A percentile compares a stretch with the other conserved stretches of the same genome.
phyloP scores from a whole-genome alignment of 2,329 filamentous ascomycete species.

The Bretziella fagacearum region DNA sequence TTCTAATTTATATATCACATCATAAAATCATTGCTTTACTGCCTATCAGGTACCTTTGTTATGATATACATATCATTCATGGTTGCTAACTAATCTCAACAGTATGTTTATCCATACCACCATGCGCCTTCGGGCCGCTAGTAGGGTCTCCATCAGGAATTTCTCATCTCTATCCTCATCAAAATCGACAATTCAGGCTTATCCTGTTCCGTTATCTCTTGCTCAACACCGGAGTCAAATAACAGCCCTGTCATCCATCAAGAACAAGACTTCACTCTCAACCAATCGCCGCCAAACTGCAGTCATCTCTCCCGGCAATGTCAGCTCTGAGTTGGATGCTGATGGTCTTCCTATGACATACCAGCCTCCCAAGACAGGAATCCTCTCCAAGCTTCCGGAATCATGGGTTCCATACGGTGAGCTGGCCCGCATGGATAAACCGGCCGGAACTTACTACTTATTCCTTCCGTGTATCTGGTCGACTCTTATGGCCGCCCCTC shows the following conservation, averaged over 20 bases:
- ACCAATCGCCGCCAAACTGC: not conserved
- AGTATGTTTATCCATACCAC: too few species aligned
- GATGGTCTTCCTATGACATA: slow-evolving; percentile 28
- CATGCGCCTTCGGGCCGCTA: too few species aligned
- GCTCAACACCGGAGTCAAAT: not conserved
- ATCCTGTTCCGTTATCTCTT: not conserved
- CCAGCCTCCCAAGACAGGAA: slow-evolving; percentile 49
- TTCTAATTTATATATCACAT: too few species aligned
- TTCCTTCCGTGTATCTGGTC: slow-evolving; percentile 78
- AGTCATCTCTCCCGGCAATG: not conserved
- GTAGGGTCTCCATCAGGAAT: too few species aligned
- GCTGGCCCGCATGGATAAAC: slow-evolving; percentile 65
- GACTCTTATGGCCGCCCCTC: slow-evolving; percentile 59
- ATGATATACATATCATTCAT: too few species aligned
- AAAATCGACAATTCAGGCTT: too few species aligned
- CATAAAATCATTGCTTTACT: too few species aligned
- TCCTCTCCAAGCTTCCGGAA: slow-evolving; percentile 51
- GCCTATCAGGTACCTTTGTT: too few species aligned
- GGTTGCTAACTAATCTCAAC: too few species aligned
- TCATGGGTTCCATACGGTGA: slow-evolving; percentile 68
- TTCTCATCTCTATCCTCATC: too few species aligned
- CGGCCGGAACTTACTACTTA: slow-evolving; percentile 66
- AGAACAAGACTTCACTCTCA: not conserved
- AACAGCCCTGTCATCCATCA: not conserved
- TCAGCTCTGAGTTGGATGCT: not conserved